phyloP scores from a whole-genome alignment of 257 asterid species.

The Penstemon newberryi region DNA sequence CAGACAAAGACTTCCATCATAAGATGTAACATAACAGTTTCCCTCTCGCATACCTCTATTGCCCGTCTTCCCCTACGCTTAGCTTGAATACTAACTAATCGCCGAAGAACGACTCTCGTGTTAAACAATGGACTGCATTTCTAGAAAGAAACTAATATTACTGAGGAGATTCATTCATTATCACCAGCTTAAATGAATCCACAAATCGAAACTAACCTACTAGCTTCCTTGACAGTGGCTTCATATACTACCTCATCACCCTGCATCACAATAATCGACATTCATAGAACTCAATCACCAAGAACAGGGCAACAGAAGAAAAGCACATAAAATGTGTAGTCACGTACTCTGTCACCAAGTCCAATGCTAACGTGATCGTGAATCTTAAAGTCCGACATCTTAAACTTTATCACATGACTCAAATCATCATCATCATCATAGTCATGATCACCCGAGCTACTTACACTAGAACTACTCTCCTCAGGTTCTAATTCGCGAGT shows the following conservation, averaged over 20 bases:
- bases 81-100: conserved; percentile 61
- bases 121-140: conserved; percentile 73
- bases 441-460: conserved; percentile 41
- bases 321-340: neutral
- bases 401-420: conserved; percentile 81
- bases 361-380: conserved; percentile 82
- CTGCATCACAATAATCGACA: conserved; percentile 41
- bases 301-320: neutral
- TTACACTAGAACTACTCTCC: conserved; percentile 26
- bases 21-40: conserved; percentile 1
- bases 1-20: conserved; percentile 16
- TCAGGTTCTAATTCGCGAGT: conserved; percentile 43
- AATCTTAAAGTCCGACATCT: conserved; percentile 75
- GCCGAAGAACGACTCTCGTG: conserved; percentile 80
- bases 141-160: conserved; percentile 35
- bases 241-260: conserved; percentile 79
- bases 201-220: conserved; percentile 52
- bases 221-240: conserved; percentile 73
- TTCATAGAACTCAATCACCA: conserved; percentile 5
- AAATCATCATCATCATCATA: conserved; percentile 70
- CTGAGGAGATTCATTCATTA: conserved; percentile 6
- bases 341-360: conserved; percentile 69
- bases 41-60: conserved; percentile 62
- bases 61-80: conserved; percentile 92
- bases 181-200: conserved; percentile 4